These are phyloP conservation scores for Vigna mungo DNA, from an alignment of 306 rosid species.

Conservation along the genomic window DNA sequence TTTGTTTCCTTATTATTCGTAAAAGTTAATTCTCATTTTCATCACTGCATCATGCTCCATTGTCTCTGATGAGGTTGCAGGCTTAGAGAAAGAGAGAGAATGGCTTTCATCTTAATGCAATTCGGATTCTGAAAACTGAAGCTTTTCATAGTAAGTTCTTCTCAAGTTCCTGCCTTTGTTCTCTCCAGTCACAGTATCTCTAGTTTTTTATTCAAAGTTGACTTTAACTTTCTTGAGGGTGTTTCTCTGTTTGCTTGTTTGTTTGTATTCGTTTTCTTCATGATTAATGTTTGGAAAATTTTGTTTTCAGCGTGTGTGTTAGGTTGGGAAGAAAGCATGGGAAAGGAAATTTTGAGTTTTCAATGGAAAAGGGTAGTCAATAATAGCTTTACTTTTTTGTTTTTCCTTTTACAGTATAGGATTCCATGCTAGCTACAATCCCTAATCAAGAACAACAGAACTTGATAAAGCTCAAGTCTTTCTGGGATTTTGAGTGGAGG, in stretches of 20 bases:
- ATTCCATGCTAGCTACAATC: slow-evolving; percentile 22
- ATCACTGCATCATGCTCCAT: slow-evolving; percentile 52
- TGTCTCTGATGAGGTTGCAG: slow-evolving; percentile 68
- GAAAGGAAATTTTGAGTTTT: slow-evolving; percentile 36
- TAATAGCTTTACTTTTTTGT: slow-evolving; percentile 27
- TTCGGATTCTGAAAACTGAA: slow-evolving; percentile 50
- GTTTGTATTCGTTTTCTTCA: slow-evolving; percentile 18
- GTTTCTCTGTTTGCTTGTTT: not conserved
- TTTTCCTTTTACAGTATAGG: not conserved
- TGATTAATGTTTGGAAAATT: slow-evolving; percentile 21
- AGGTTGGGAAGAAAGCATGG: slow-evolving; percentile 36
- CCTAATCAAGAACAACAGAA: slow-evolving; percentile 40
- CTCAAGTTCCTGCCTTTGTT: slow-evolving; percentile 28
- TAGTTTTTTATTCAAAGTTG: slow-evolving; percentile 31
- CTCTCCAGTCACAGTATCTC: slow-evolving; percentile 23
- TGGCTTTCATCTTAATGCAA: slow-evolving; percentile 57
- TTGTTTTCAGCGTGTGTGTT: slow-evolving; percentile 23
- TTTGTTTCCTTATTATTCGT: slow-evolving; percentile 28
- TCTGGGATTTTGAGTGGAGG: slow-evolving; percentile 27
- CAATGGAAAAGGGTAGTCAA: slow-evolving; percentile 24
- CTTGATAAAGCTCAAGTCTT: slow-evolving; percentile 19
- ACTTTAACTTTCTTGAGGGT: slow-evolving; percentile 36
- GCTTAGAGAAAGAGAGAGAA: slow-evolving; percentile 38
- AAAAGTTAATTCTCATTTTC: slow-evolving; percentile 32
- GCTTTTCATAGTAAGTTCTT: slow-evolving; percentile 49